Percentiles rank a stretch among this genome's conserved stretches.
These are phyloP conservation scores for Helianthus annuus DNA, from an alignment of 129 eudicot species.

Conservation along the genomic window HanXRQr2.0-SUNRISE NC_035434.2:8634933-8635432, in stretches of 20 bases:
- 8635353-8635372: conserved; percentile 31
- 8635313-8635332: conserved; percentile 10
- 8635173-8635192: conserved; percentile 32
- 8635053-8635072: conserved; percentile 27
- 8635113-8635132: conserved; percentile 19
- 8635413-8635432: not conserved
- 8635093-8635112: conserved; percentile 25
- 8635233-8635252: conserved; percentile 30
- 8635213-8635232: conserved; percentile 20
- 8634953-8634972: conserved; percentile 37
- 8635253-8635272: conserved; percentile 27
- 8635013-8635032: conserved; percentile 28
- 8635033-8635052: conserved; percentile 37
- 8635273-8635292: conserved; percentile 25
- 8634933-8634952: conserved; percentile 33
- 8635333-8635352: conserved; percentile 21
- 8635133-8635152: conserved; percentile 39
- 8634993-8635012: conserved; percentile 23
- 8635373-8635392: conserved; percentile 34
- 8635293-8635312: conserved; percentile 20
- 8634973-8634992: conserved; percentile 28
- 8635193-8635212: conserved; percentile 29
- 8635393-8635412: conserved; percentile 25
- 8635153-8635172: conserved; percentile 29
- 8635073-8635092: conserved; percentile 35